phyloP scores from a whole-genome alignment of 2,329 filamentous ascomycete species.

The Fragosphaeria purpurea region DNA sequence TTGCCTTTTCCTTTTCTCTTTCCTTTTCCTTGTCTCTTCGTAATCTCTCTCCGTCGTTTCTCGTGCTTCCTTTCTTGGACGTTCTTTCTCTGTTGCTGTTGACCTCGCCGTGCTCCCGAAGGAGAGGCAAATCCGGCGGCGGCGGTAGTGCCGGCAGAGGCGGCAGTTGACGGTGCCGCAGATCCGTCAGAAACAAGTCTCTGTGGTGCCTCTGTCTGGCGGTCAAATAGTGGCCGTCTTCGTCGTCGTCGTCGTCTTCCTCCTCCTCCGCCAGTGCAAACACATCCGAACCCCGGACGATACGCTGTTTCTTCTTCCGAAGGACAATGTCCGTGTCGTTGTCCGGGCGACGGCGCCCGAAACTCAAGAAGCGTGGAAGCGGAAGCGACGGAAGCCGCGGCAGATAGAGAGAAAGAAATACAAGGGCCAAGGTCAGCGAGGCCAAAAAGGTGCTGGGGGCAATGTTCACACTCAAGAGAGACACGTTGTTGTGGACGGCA shows the following conservation, averaged over 20 bases:
- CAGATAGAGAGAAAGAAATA: constrained; percentile 42
- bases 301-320: constrained; percentile 1
- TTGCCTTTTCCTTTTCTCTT: neutral
- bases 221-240: constrained; percentile 1
- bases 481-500: constrained; percentile 51
- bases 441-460: constrained; percentile 49
- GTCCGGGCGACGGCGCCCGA: constrained; percentile 13
- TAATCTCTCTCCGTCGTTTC: constrained; percentile 1
- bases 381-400: constrained; percentile 17
- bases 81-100: constrained; percentile 6
- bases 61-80: neutral
- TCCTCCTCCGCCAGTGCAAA: constrained; percentile 10
- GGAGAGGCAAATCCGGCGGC: constrained; percentile 3
- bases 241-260: constrained; percentile 9
- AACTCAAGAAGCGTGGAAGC: constrained; percentile 14
- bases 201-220: neutral
- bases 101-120: constrained; percentile 1
- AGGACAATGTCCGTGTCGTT: constrained; percentile 1
- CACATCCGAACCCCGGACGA: neutral
- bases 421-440: constrained; percentile 36
- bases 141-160: constrained; percentile 5
- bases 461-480: constrained; percentile 48
- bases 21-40: constrained; percentile 1
- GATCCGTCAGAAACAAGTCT: constrained; percentile 1
- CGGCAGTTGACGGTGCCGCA: constrained; percentile 12